Conservation (phyloP, 2,329 filamentous ascomycete genomes). For the Chaetomium olivaceum region DNA sequence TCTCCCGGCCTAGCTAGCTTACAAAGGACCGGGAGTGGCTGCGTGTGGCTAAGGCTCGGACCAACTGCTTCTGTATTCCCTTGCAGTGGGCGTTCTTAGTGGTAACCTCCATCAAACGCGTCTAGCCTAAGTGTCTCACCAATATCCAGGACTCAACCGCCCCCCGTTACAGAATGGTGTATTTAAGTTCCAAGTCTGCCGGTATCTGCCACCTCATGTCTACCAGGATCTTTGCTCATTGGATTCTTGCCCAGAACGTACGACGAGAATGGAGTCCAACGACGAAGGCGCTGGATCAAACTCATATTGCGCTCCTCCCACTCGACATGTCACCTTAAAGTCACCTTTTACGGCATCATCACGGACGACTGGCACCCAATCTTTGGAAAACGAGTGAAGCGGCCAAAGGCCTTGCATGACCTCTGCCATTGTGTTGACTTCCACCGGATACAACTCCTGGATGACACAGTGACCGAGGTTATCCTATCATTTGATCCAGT, state of each 20-base stretch:
- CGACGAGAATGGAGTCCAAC: not conserved
- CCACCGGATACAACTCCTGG: slow-evolving; percentile 10
- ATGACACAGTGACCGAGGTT: slow-evolving; percentile 21
- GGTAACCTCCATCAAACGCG: not conserved
- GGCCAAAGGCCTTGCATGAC: slow-evolving; percentile 12
- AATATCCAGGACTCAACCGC: not conserved
- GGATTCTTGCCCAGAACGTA: slow-evolving; percentile 14
- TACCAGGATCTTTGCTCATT: not conserved
- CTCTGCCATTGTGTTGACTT: slow-evolving; percentile 20
- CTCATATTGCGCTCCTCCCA: slow-evolving; percentile 9
- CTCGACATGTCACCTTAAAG: slow-evolving; percentile 13
- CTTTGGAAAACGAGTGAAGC: slow-evolving; percentile 4
- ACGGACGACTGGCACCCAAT: slow-evolving; percentile 1
- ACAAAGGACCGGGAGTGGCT: not conserved
- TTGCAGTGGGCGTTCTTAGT: not conserved
- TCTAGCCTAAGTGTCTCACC: not conserved
- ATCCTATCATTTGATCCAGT: not conserved
- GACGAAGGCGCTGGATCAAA: slow-evolving; percentile 11
- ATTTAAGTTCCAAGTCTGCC: not conserved
- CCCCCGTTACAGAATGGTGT: not conserved
- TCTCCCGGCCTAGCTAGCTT: not conserved
- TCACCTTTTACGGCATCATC: slow-evolving; percentile 6
- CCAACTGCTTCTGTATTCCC: not conserved
- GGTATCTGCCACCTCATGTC: not conserved
- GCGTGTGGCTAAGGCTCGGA: not conserved